Evolutionary conservation across 1,139 yeast species (phyloP).

Genomic region (Sugiyamaella novakii): DNA sequence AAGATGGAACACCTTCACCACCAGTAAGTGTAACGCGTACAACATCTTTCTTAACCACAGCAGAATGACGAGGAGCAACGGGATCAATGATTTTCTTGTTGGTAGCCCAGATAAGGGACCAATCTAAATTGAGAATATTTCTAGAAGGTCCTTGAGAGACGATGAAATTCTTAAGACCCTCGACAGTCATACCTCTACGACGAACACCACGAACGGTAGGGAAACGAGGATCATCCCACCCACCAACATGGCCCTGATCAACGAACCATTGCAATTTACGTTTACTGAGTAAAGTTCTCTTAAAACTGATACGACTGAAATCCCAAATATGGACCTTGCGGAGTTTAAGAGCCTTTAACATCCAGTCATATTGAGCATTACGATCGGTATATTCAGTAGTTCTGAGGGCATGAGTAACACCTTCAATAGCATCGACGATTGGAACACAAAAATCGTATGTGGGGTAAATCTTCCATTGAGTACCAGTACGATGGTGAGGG

Average conservation of each 20-base stretch:
- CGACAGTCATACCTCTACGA: conserved; percentile 99
- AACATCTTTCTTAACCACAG: conserved; percentile 62
- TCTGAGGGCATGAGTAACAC: conserved; percentile 95
- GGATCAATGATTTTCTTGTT: conserved; percentile 97
- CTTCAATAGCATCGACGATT: conserved; percentile 89
- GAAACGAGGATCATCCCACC: conserved; percentile 99
- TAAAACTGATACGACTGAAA: conserved; percentile 93
- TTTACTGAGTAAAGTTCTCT: conserved; percentile 90
- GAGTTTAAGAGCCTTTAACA: conserved; percentile 73
- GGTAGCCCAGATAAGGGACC: conserved; percentile 96
- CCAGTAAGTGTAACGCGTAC: conserved; percentile 54
- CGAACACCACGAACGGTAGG: conserved; percentile 98
- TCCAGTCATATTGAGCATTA: conserved; percentile 97
- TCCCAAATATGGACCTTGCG: conserved; percentile 97
- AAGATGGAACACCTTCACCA: conserved; percentile 61
- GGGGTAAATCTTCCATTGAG: conserved; percentile 92
- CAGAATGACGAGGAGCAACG: conserved; percentile 91
- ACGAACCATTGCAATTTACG: conserved; percentile 99
- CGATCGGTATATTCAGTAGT: conserved; percentile 98
- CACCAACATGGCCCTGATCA: conserved; percentile 77
- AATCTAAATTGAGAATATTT: conserved; percentile 92
- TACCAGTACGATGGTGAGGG: conserved; percentile 96
- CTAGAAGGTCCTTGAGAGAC: conserved; percentile 96
- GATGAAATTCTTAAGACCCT: conserved; percentile 90
- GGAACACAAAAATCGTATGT: conserved; percentile 99